Conservation (phyloP, 768 basidiomycete species). For the Suillus placidus region DNA sequence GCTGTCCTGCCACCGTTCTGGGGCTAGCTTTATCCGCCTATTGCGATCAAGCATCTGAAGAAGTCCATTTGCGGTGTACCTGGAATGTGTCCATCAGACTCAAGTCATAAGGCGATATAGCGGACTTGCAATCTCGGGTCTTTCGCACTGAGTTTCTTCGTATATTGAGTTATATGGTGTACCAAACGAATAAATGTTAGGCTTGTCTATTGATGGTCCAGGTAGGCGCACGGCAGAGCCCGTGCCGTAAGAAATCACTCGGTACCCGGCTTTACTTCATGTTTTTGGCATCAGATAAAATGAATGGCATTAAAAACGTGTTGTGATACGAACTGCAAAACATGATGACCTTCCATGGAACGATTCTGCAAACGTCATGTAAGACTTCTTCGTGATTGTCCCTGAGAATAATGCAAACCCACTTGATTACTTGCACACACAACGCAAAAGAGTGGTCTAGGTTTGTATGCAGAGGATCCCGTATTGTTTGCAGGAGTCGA, state of each 20-base stretch:
- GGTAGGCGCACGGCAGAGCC: slow-evolving; percentile 97
- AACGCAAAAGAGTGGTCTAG: slow-evolving; percentile 89
- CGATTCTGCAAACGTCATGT: slow-evolving; percentile 65
- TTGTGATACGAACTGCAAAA: slow-evolving; percentile 68
- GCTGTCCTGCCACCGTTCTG: slow-evolving; percentile 96
- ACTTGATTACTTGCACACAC: slow-evolving; percentile 99
- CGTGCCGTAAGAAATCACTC: slow-evolving; percentile 93
- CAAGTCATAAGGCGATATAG: slow-evolving; percentile 8
- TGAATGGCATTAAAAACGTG: neutral
- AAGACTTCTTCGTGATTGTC: slow-evolving; percentile 16
- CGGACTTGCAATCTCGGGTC: slow-evolving; percentile 77
- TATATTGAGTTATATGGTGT: slow-evolving; percentile 97
- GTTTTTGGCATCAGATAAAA: slow-evolving; percentile 14
- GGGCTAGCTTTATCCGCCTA: slow-evolving; percentile 85
- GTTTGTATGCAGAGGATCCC: slow-evolving; percentile 48
- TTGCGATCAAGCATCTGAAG: slow-evolving; percentile 97
- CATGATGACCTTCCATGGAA: slow-evolving; percentile 97
- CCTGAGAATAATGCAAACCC: slow-evolving; percentile 14
- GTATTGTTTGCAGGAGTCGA: slow-evolving; percentile 6
- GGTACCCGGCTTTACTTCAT: slow-evolving; percentile 83
- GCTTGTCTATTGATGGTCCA: slow-evolving; percentile 95
- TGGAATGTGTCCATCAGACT: slow-evolving; percentile 35
- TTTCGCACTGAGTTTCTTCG: slow-evolving; percentile 81
- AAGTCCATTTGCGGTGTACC: slow-evolving; percentile 92
- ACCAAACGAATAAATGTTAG: slow-evolving; percentile 95